Conservation (phyloP, 371 early-diverging fungal genomes). For the Syncephalastrum monosporum region DNA sequence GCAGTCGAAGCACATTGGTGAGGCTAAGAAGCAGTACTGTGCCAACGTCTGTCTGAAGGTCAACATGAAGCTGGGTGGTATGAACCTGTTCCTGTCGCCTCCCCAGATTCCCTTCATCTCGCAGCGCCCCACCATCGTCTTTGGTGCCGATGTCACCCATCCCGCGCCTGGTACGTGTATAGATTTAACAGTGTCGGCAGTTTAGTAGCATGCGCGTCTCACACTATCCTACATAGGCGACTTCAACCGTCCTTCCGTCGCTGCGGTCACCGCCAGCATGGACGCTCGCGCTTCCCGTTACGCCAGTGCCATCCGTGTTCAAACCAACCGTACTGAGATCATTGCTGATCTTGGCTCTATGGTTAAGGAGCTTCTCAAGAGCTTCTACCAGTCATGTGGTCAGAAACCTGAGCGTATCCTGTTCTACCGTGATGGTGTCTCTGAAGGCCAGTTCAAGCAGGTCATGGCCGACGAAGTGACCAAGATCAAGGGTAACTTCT, state of each 20-base stretch:
- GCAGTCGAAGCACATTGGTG: conserved; percentile 65
- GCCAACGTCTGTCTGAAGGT: conserved; percentile 84
- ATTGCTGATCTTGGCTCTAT: conserved; percentile 84
- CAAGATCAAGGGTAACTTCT: conserved; percentile 58
- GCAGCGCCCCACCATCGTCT: conserved; percentile 81
- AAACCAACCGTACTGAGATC: conserved; percentile 84
- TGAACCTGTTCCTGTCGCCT: conserved; percentile 65
- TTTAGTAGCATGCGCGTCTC: conserved; percentile 70
- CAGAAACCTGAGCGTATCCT: conserved; percentile 86
- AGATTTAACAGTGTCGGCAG: conserved; percentile 81
- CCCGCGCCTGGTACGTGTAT: conserved; percentile 73
- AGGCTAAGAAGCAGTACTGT: conserved; percentile 64
- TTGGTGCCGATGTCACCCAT: conserved; percentile 94
- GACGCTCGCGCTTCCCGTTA: conserved; percentile 86
- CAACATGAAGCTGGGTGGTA: conserved; percentile 85
- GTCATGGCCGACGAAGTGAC: conserved; percentile 83
- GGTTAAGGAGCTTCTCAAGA: conserved; percentile 80
- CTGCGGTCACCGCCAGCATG: conserved; percentile 84
- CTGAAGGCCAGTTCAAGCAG: conserved; percentile 87
- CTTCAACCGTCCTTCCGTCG: conserved; percentile 63
- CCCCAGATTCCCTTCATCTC: conserved; percentile 62
- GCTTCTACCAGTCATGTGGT: conserved; percentile 72
- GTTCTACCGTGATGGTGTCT: conserved; percentile 95
- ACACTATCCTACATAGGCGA: conserved; percentile 13
- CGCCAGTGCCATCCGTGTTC: conserved; percentile 80